These are phyloP conservation scores for Limnanthes douglasii DNA, from an alignment of 345 rosid species.

Conservation along the genomic window DNA sequence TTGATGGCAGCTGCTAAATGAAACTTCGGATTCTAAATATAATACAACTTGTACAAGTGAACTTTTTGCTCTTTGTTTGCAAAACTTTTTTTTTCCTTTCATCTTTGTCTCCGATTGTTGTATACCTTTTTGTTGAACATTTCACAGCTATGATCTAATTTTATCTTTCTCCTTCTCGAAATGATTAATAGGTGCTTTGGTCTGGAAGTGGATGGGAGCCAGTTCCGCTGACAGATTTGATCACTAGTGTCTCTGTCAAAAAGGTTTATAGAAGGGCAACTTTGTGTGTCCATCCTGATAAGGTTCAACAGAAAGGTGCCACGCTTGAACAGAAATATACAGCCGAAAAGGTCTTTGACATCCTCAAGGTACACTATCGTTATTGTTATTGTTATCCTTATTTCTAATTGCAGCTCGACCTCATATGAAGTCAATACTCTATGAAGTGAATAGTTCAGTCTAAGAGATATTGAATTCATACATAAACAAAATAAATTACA, in stretches of 20 bases:
- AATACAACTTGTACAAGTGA: too few species aligned
- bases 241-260: conserved; percentile 73
- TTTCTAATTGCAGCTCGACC: too few species aligned
- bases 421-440: too few species aligned
- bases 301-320: conserved; percentile 97
- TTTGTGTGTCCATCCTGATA: conserved; percentile 84
- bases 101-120: too few species aligned
- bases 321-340: conserved; percentile 69
- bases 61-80: too few species aligned
- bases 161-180: too few species aligned
- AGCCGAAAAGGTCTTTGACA: conserved; percentile 95
- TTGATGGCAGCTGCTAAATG: too few species aligned
- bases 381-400: neutral
- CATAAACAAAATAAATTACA: neutral
- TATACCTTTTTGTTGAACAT: too few species aligned
- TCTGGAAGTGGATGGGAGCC: conserved; percentile 83
- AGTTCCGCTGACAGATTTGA: conserved; percentile 66
- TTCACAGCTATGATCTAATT: neutral
- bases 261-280: conserved; percentile 82
- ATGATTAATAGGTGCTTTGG: conserved; percentile 96
- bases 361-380: conserved; percentile 51
- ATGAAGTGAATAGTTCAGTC: neutral
- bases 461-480: neutral
- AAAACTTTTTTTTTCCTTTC: too few species aligned
- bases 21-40: too few species aligned